Conservation (phyloP, 345 rosid genomes). For the Pugionium cornutum region DNA sequence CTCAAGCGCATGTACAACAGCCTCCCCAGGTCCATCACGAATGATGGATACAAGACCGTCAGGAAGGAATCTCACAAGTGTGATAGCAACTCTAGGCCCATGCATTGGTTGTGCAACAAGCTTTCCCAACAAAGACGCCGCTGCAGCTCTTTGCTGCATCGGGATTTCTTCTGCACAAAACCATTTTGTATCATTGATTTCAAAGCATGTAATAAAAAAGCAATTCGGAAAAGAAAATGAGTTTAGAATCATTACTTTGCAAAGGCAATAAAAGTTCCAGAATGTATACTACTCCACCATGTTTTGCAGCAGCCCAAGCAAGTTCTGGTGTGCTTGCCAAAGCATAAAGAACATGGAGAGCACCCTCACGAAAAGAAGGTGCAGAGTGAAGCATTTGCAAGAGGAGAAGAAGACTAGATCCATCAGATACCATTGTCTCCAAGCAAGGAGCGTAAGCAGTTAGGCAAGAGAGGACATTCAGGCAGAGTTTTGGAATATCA, state of each 20-base stretch:
- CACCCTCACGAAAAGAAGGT: slow-evolving; percentile 92
- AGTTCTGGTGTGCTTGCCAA: slow-evolving; percentile 98
- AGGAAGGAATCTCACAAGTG: slow-evolving; percentile 94
- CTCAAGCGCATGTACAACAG: slow-evolving; percentile 87
- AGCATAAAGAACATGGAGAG: slow-evolving; percentile 96
- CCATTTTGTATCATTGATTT: slow-evolving; percentile 35
- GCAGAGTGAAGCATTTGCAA: slow-evolving; percentile 96
- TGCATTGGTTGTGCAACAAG: slow-evolving; percentile 99
- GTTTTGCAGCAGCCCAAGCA: slow-evolving; percentile 99
- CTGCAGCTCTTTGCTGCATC: slow-evolving; percentile 91
- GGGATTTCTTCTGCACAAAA: slow-evolving; percentile 85
- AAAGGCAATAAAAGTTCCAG: slow-evolving; percentile 92
- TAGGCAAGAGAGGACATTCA: slow-evolving; percentile 80
- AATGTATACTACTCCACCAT: slow-evolving; percentile 96
- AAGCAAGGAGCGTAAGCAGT: slow-evolving; percentile 94
- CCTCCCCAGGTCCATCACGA: slow-evolving; percentile 99
- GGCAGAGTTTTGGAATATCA: slow-evolving; percentile 84
- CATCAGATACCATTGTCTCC: slow-evolving; percentile 99
- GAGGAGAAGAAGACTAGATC: slow-evolving; percentile 91
- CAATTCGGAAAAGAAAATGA: slow-evolving; percentile 2
- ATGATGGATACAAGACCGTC: slow-evolving; percentile 93
- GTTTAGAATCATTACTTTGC: slow-evolving; percentile 59
- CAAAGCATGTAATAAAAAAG: slow-evolving; percentile 25
- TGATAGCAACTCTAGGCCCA: slow-evolving; percentile 98
- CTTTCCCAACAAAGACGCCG: slow-evolving; percentile 94